Conservation (phyloP, 2,329 filamentous ascomycete species). For the Xylariaceae sp. region DNA sequence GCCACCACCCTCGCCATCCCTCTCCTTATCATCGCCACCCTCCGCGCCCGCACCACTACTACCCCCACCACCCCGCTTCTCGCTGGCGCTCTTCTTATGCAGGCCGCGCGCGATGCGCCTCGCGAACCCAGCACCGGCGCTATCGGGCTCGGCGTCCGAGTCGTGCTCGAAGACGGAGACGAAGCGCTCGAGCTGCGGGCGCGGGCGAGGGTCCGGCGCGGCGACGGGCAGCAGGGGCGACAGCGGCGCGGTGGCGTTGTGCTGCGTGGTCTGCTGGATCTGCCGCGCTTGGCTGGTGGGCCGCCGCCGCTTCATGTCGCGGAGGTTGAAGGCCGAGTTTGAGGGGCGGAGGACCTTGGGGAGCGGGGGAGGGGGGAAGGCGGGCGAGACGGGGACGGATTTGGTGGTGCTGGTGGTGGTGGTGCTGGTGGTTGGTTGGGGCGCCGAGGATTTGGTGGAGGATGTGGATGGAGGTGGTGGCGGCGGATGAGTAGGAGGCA, state of each 20-base stretch:
- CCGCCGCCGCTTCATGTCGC: constrained; percentile 20
- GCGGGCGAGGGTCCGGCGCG: constrained; percentile 26
- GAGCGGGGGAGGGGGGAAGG: constrained; percentile 28
- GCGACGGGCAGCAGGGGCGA: constrained; percentile 26
- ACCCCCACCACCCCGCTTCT: constrained; percentile 23
- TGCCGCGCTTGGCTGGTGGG: constrained; percentile 1
- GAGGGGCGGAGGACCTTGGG: constrained; percentile 26
- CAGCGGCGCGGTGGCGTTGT: constrained; percentile 23
- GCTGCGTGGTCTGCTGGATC: too few species aligned
- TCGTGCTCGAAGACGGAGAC: constrained; percentile 54
- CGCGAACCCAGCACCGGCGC: constrained; percentile 34
- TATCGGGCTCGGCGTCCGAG: constrained; percentile 44
- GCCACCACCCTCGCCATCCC: too few species aligned
- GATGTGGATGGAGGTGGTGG: constrained; percentile 1
- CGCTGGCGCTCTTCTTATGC: constrained; percentile 38
- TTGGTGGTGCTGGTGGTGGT: constrained; percentile 3
- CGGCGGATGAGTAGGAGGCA: not conserved
- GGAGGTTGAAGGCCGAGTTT: constrained; percentile 31
- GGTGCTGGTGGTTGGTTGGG: not conserved
- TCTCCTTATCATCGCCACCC: constrained; percentile 1
- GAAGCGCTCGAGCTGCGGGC: constrained; percentile 29
- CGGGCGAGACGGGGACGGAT: constrained; percentile 32
- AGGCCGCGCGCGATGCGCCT: constrained; percentile 49
- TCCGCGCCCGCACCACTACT: constrained; percentile 3
- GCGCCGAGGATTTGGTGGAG: not conserved